phyloP scores from a whole-genome alignment of 208 protist species.

The Leishmania tropica region DNA sequence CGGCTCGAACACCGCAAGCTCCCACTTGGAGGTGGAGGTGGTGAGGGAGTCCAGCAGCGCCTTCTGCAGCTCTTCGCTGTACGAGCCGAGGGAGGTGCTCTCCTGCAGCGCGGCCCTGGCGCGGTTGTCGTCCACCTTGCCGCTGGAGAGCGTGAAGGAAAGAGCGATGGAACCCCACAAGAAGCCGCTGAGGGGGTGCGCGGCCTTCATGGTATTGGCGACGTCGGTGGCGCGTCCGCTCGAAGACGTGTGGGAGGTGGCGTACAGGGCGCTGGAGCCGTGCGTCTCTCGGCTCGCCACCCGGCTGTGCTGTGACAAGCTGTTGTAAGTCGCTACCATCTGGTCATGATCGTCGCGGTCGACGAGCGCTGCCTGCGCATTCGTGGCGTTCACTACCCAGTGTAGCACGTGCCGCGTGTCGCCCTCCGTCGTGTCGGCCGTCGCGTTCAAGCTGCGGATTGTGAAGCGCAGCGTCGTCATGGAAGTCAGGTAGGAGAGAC shows the following conservation, averaged over 20 bases:
- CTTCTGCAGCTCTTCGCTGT: constrained; percentile 54
- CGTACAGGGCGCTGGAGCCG: not conserved
- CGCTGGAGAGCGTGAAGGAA: constrained; percentile 74
- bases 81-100: constrained; percentile 39
- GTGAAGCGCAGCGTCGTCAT: constrained; percentile 86
- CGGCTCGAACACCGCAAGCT: constrained; percentile 60
- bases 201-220: constrained; percentile 30
- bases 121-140: constrained; percentile 54
- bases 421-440: constrained; percentile 42
- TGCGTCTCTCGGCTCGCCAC: not conserved
- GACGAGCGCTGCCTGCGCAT: constrained; percentile 76
- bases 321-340: constrained; percentile 35
- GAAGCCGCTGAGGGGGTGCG: constrained; percentile 72
- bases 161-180: constrained; percentile 84
- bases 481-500: constrained; percentile 77
- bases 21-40: constrained; percentile 67
- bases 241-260: not conserved
- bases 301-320: constrained; percentile 1
- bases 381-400: constrained; percentile 63
- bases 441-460: constrained; percentile 50
- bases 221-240: constrained; percentile 11
- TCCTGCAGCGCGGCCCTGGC: constrained; percentile 32
- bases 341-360: constrained; percentile 89
- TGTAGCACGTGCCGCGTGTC: constrained; percentile 39
- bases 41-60: constrained; percentile 58